phyloP scores from a whole-genome alignment of 257 asterid species.

The Mentha longifolia region DNA sequence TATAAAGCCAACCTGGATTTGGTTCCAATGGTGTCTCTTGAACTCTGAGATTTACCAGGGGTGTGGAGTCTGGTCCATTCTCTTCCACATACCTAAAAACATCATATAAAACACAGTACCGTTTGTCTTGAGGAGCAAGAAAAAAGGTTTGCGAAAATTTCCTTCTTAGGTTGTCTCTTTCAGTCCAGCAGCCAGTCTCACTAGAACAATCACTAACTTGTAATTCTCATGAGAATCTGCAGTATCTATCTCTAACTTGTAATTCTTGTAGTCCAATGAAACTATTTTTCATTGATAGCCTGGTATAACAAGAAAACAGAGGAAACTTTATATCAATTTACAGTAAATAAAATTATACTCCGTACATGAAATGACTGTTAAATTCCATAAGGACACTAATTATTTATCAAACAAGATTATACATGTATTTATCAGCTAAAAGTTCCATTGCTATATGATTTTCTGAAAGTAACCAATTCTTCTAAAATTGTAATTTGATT shows the following conservation, averaged over 20 bases:
- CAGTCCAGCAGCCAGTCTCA: slow-evolving; percentile 86
- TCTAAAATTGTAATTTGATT: no score
- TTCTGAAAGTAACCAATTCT: no score
- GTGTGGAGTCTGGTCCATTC: slow-evolving; percentile 46
- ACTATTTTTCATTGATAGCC: slow-evolving; percentile 79
- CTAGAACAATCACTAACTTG: slow-evolving; percentile 74
- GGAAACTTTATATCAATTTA: neutral
- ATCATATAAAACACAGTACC: slow-evolving; percentile 85
- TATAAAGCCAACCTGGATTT: no score
- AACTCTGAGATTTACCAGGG: slow-evolving; percentile 32
- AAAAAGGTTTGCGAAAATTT: slow-evolving; percentile 84
- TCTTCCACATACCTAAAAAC: slow-evolving; percentile 77
- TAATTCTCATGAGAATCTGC: slow-evolving; percentile 63
- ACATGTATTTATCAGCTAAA: no score
- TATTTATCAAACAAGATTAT: no score
- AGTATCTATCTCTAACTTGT: slow-evolving; percentile 89
- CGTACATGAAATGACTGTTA: no score
- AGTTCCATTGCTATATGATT: no score
- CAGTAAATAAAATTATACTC: no score
- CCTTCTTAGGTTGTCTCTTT: slow-evolving; percentile 64
- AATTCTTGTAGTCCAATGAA: slow-evolving; percentile 85
- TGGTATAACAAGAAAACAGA: slow-evolving; percentile 46
- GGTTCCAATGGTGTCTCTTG: no score
- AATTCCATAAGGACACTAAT: no score
- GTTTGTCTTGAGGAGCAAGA: slow-evolving; percentile 94